Evolutionary conservation across 116 monocot genomes (phyloP).

Genomic region (Dioscorea cayenensis): DNA sequence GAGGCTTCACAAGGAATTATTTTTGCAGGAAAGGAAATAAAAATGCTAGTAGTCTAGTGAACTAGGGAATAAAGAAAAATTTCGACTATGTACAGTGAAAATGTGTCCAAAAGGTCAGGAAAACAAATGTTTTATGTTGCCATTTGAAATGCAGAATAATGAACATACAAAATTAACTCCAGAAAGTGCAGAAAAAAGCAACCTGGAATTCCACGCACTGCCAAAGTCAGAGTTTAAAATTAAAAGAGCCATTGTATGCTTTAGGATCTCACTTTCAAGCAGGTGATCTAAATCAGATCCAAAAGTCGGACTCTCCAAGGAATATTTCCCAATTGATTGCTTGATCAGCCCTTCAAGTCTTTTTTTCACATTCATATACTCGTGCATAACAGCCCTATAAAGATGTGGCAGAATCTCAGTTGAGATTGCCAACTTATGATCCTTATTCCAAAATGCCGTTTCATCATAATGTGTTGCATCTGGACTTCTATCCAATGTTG

Average conservation of each 20-base stretch:
- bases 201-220: slow-evolving; percentile 85
- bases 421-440: slow-evolving; percentile 81
- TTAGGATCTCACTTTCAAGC: slow-evolving; percentile 42
- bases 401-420: slow-evolving; percentile 29
- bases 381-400: slow-evolving; percentile 30
- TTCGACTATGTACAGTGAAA: too few relatives aligned
- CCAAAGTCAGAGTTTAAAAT: slow-evolving; percentile 49
- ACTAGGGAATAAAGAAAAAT: too few relatives aligned
- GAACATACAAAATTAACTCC: neutral
- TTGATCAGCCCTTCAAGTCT: slow-evolving; percentile 22
- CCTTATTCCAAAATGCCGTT: slow-evolving; percentile 45
- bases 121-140: too few relatives aligned
- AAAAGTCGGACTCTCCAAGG: slow-evolving; percentile 6
- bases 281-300: slow-evolving; percentile 7
- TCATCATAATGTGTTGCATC: slow-evolving; percentile 18
- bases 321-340: neutral
- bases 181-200: neutral
- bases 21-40: too few relatives aligned
- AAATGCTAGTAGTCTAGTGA: too few relatives aligned
- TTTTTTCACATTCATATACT: slow-evolving; percentile 28
- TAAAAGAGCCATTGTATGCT: slow-evolving; percentile 47
- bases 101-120: too few relatives aligned
- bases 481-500: slow-evolving; percentile 28
- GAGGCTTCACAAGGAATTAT: too few relatives aligned
- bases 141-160: too few relatives aligned